Conservation (phyloP, 768 basidiomycete species). For the Suillus tomentosus region DNA sequence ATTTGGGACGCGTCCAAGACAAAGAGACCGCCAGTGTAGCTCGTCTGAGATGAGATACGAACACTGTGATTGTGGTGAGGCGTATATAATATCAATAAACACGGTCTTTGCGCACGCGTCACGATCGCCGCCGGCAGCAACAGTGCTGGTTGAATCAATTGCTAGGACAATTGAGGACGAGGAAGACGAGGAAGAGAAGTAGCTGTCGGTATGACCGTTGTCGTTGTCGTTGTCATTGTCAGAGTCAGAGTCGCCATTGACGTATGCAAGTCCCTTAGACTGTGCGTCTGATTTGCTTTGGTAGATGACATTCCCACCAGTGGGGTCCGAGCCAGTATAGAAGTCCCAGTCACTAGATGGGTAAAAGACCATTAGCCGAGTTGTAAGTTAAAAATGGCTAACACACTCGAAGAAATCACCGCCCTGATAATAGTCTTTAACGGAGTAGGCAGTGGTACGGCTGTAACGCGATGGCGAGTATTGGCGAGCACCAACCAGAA, state of each 20-base stretch:
- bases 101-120: conserved; percentile 41
- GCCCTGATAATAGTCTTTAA: conserved; percentile 47
- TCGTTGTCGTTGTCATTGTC: neutral
- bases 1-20: conserved; percentile 70
- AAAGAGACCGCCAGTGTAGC: conserved; percentile 66
- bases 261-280: conserved; percentile 56
- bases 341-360: conserved; percentile 63
- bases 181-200: neutral
- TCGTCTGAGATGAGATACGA: conserved; percentile 65
- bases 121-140: conserved; percentile 55
- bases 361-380: neutral
- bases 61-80: conserved; percentile 42
- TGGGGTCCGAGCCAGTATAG: conserved; percentile 65
- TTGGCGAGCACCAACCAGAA: conserved; percentile 36
- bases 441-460: conserved; percentile 31
- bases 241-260: conserved; percentile 49
- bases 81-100: neutral
- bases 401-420: conserved; percentile 62
- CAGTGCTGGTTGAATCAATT: conserved; percentile 56
- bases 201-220: neutral
- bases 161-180: conserved; percentile 51
- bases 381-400: neutral
- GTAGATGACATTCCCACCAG: conserved; percentile 68
- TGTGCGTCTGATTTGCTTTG: conserved; percentile 48
- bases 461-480: conserved; percentile 29